A percentile compares a stretch with the other conserved stretches of the same genome.
phyloP scores from a whole-genome alignment of 2,329 filamentous ascomycete genomes.

The Helminthosporium solani region DNA sequence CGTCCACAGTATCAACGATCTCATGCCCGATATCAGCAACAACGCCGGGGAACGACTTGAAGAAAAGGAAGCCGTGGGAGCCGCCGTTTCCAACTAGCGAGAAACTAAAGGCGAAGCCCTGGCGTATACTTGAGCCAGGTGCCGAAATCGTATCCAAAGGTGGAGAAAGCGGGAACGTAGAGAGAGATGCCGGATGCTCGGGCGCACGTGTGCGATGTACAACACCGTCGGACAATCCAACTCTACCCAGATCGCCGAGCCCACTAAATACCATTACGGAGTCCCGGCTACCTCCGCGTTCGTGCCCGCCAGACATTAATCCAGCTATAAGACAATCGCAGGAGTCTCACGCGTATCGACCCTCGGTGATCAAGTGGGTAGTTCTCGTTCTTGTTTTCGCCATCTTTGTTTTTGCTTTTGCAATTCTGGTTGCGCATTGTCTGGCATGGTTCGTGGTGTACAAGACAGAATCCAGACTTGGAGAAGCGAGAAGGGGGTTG shows the following conservation, averaged over 20 bases:
- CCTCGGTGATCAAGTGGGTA: constrained; percentile 6
- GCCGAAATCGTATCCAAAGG: neutral
- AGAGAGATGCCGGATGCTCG: neutral
- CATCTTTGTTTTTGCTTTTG: constrained; percentile 20
- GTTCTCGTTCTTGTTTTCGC: constrained; percentile 11
- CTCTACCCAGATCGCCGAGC: neutral
- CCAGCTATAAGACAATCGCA: neutral
- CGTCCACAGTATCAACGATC: neutral
- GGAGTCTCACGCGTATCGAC: neutral
- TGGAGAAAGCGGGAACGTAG: neutral
- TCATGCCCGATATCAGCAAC: neutral
- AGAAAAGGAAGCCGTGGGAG: constrained; percentile 28
- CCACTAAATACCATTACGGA: neutral
- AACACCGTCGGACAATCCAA: neutral
- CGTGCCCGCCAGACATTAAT: neutral
- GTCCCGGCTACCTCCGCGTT: neutral
- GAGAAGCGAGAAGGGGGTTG: constrained; percentile 24
- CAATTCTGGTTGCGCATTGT: constrained; percentile 26
- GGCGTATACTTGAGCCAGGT: constrained; percentile 4
- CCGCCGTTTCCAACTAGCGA: constrained; percentile 21
- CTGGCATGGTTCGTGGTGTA: constrained; percentile 32
- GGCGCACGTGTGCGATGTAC: neutral
- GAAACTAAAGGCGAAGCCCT: constrained; percentile 2
- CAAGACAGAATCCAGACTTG: constrained; percentile 30
- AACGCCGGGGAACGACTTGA: neutral